Evolutionary conservation across 2,329 filamentous ascomycete genomes (phyloP).

Genomic region (Fusarium equiseti): DNA sequence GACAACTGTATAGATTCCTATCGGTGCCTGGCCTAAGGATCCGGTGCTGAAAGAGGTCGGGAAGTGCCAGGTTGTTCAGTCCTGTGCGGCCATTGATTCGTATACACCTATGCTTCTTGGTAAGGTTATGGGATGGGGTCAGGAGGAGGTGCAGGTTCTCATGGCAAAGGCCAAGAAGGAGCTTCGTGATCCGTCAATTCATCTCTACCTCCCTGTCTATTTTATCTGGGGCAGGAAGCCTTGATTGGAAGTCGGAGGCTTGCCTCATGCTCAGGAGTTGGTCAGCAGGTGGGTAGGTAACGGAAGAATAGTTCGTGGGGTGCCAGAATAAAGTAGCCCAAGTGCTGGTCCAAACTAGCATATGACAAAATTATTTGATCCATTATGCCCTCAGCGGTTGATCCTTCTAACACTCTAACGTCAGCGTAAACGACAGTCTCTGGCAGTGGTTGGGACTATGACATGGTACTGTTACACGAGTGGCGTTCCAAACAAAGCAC

Average conservation of each 20-base stretch:
- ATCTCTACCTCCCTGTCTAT: conserved; percentile 33
- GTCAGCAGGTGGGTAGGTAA: not conserved
- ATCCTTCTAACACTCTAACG: not conserved
- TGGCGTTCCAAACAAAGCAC: not conserved
- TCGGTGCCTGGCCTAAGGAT: conserved; percentile 32
- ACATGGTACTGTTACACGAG: not conserved
- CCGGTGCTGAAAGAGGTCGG: conserved; percentile 27
- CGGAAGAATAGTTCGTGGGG: not conserved
- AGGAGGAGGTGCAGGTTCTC: conserved; percentile 36
- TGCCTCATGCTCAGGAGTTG: not conserved
- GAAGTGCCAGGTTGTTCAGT: conserved; percentile 29
- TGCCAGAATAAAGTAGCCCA: not conserved
- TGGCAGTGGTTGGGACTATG: not conserved
- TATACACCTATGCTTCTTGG: conserved; percentile 36
- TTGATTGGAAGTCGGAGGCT: not conserved
- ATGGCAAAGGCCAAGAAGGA: conserved; percentile 40
- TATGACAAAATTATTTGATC: not conserved
- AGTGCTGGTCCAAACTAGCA: not conserved
- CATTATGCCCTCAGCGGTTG: not conserved
- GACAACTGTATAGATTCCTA: conserved; percentile 15
- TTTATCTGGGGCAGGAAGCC: conserved; percentile 32
- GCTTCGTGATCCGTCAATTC: conserved; percentile 37
- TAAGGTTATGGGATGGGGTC: conserved; percentile 34
- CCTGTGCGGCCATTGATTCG: conserved; percentile 32
- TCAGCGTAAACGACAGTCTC: not conserved